A percentile compares a stretch with the other conserved stretches of the same genome.
Evolutionary conservation across 192 early-diverging fungal species (phyloP).

Genomic region (Diversispora eburnea): DNA sequence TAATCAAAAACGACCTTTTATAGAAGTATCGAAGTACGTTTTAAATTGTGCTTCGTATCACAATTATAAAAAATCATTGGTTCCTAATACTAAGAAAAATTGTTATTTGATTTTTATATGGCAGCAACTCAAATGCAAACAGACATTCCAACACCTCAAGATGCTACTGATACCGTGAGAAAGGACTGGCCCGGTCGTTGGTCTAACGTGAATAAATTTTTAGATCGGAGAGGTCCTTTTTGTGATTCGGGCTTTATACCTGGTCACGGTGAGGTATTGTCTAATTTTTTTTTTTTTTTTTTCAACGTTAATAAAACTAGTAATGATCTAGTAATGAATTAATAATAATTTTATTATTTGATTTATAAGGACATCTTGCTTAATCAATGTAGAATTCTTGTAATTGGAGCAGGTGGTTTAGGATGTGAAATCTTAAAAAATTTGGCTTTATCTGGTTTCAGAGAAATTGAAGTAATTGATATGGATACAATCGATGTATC

Average conservation of each 20-base stretch:
- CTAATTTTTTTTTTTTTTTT: background rate
- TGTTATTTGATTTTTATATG: background rate
- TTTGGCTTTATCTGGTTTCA: conserved; percentile 74
- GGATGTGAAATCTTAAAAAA: conserved; percentile 85
- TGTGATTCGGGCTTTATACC: conserved; percentile 9
- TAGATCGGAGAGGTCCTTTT: conserved; percentile 16
- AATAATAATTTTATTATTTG: background rate
- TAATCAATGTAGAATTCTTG: conserved; percentile 62
- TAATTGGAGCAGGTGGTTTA: conserved; percentile 81
- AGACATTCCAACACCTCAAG: background rate
- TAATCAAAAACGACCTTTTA: too few species aligned
- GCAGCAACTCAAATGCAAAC: conserved; percentile 24
- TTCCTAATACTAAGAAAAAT: too few species aligned
- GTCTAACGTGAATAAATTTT: conserved; percentile 15
- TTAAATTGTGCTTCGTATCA: too few species aligned
- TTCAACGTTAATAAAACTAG: background rate
- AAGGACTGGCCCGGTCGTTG: conserved; percentile 13
- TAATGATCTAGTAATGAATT: background rate
- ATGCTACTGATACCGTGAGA: background rate
- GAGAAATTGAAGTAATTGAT: conserved; percentile 80
- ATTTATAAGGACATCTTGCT: conserved; percentile 32
- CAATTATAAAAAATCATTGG: too few species aligned
- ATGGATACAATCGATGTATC: conserved; percentile 87
- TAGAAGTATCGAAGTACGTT: too few species aligned
- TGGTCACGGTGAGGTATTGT: conserved; percentile 17